Conservation (phyloP, 129 eudicot genomes). For the Solidago caesia region DNA sequence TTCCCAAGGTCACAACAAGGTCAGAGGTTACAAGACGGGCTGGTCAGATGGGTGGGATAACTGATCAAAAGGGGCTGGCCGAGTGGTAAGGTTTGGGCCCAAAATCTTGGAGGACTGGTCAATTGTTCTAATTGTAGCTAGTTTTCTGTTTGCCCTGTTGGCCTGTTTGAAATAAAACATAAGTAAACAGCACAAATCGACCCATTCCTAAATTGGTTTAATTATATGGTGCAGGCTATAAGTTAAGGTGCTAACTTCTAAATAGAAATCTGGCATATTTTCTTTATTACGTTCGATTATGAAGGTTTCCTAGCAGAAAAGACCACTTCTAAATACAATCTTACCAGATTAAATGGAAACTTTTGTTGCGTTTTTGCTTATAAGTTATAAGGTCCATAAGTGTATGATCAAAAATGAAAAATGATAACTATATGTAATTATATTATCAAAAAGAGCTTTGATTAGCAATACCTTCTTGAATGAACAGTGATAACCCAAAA, state of each 20-base stretch:
- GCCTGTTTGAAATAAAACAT: too few species aligned
- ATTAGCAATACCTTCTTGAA: constrained; percentile 64
- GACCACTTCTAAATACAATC: neutral
- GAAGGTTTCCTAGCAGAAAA: constrained; percentile 3
- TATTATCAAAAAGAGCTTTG: neutral
- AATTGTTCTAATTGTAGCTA: too few species aligned
- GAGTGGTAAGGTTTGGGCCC: too few species aligned
- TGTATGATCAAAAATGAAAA: constrained; percentile 5
- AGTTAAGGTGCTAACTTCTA: neutral
- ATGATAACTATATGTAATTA: neutral
- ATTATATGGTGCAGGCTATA: neutral
- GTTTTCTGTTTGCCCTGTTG: too few species aligned
- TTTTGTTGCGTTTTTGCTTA: neutral
- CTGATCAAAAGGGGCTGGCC: too few species aligned
- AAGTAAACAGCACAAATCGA: too few species aligned
- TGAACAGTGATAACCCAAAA: constrained; percentile 79
- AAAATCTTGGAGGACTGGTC: too few species aligned
- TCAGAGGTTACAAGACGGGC: too few species aligned
- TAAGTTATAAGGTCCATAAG: neutral
- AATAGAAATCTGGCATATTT: neutral
- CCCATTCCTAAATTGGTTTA: too few species aligned
- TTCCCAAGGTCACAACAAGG: constrained; percentile 11
- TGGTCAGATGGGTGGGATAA: too few species aligned
- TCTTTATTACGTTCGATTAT: neutral
- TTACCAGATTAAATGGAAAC: neutral